A percentile compares a stretch with the other conserved stretches of the same genome.
phyloP scores from a whole-genome alignment of 768 basidiomycete genomes.

The Leccinellum luteum region DNA sequence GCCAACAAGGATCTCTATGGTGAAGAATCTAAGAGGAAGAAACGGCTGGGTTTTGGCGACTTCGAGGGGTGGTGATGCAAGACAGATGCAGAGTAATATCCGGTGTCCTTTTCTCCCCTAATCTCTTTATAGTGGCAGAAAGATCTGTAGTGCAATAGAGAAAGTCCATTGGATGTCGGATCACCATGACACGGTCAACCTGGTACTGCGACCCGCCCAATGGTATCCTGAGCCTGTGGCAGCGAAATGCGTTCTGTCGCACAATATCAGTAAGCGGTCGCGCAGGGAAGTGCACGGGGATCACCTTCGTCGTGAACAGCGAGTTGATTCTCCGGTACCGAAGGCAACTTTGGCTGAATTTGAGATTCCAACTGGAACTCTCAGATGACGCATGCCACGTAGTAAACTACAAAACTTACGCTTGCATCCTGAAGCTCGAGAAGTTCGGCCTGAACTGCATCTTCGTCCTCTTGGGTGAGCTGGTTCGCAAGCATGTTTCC shows the following conservation, averaged over 20 bases:
- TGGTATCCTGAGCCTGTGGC: not conserved
- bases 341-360: conserved; percentile 45
- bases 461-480: conserved; percentile 88
- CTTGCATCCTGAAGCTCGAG: conserved; percentile 60
- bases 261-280: conserved; percentile 4
- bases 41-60: conserved; percentile 86
- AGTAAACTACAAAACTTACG: conserved; percentile 38
- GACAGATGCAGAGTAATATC: not conserved
- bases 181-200: conserved; percentile 13
- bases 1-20: conserved; percentile 6
- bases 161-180: not conserved
- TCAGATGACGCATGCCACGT: not conserved
- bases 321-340: conserved; percentile 49
- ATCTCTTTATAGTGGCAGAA: conserved; percentile 9
- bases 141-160: conserved; percentile 6
- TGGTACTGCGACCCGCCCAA: conserved; percentile 19
- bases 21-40: conserved; percentile 72
- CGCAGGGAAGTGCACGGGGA: not conserved
- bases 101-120: not conserved
- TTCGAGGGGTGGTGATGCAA: conserved; percentile 73
- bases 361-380: conserved; percentile 30
- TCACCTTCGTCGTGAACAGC: conserved; percentile 32
- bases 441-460: conserved; percentile 86
- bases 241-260: conserved; percentile 1
- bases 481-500: conserved; percentile 80